Base-by-base conservation (phyloP, 164 flowering plant species). In the Umbellularia californica region DNA sequence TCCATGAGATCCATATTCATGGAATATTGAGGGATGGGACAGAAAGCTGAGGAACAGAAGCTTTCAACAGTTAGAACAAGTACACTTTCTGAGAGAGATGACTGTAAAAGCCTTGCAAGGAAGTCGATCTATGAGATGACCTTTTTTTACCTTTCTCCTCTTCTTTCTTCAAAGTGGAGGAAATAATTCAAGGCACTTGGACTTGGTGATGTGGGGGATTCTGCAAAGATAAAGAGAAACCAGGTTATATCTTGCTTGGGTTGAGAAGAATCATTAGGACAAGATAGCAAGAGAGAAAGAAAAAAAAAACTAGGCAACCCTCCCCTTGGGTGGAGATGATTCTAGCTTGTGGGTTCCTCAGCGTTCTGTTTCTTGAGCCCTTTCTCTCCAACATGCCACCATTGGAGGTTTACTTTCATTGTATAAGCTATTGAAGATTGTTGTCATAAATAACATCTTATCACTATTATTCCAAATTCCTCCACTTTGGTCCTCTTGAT, bases 31-130 rank as follows among this genome's bases (percentile, higher is more conserved):
- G 79, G 85, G 94, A 90, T 85, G 88, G 87, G 97, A 90, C 94
- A 92, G 90, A 92, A 92, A 92, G 94, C 81, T 83, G 84, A 88
- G 91, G 89, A 90, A 90, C 92, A 89, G 90, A 87, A 90, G 90
- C 82, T 83, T 81, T 80, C 70, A 84, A 90, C 84, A 90, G 93
- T 90, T 69, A 13, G 76, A 74, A 74, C 77, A 83, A 84, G 87
- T 84, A 84, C 77, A 72, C 52, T 27, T 51, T 15, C 20, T 69
- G 52, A 73, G 72, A 77, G 86, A 85, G 84, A 83, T 86, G 91
- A 87, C 85, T 79, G 79, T n/a, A 83, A 81, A 76, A 79, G 84
- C 82, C 74, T 75, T 74, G 75, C 41, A 75, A 80, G 70, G 70
- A 74, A 75, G 74, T 74, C 80, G 78, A 85, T 74, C 24, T 77